Conservation (phyloP, 176 grass and related monocot genomes). For the Triticum aestivum region DNA sequence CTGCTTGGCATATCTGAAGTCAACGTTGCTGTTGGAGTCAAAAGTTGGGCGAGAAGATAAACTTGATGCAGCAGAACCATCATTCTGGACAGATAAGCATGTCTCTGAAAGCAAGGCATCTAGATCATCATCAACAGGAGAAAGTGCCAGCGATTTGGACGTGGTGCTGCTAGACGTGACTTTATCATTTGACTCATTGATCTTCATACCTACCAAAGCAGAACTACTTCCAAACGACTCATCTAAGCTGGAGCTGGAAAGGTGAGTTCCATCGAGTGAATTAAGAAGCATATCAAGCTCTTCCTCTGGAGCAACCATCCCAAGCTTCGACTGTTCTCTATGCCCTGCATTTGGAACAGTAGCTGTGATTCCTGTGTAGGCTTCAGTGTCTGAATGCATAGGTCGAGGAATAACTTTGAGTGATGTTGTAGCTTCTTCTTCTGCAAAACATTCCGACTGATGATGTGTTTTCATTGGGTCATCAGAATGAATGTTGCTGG, state of each 20-base stretch:
- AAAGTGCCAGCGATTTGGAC: background rate
- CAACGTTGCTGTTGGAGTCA: background rate
- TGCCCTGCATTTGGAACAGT: constrained; percentile 12
- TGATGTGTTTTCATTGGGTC: background rate
- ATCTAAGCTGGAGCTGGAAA: constrained; percentile 45
- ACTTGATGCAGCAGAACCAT: constrained; percentile 8
- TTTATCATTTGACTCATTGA: constrained; percentile 3
- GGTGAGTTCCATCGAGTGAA: constrained; percentile 47
- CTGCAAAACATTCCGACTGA: constrained; percentile 26
- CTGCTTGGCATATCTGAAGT: constrained; percentile 7
- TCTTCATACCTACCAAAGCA: background rate
- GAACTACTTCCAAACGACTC: background rate
- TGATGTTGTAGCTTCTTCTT: background rate
- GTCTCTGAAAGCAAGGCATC: constrained; percentile 69
- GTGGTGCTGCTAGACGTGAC: background rate
- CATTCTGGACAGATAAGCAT: constrained; percentile 25
- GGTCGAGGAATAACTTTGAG: background rate
- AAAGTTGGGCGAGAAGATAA: constrained; percentile 13
- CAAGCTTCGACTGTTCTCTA: constrained; percentile 18
- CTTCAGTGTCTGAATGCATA: constrained; percentile 14
- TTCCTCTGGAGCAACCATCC: constrained; percentile 50
- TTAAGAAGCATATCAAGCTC: constrained; percentile 75
- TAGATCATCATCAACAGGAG: constrained; percentile 46
- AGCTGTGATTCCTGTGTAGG: background rate
- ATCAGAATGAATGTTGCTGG: constrained; percentile 2